Conservation (phyloP, 495 filamentous ascomycete species). For the Penicillium coffeae region DNA sequence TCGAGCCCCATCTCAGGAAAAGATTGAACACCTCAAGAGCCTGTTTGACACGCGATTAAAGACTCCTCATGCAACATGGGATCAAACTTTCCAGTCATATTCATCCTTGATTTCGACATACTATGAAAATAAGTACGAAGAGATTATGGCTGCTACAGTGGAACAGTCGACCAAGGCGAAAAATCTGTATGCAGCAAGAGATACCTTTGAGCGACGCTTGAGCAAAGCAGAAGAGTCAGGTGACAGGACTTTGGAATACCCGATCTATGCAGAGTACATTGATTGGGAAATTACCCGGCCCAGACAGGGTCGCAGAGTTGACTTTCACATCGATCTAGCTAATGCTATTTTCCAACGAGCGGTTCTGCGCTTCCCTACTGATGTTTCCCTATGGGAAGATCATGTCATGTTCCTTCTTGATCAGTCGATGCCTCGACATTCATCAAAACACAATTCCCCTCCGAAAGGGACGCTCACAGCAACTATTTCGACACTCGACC, state of each 20-base stretch:
- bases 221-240: conserved; percentile 53
- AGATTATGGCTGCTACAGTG: conserved; percentile 69
- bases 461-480: conserved; percentile 22
- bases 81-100: conserved; percentile 76
- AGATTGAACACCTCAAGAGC: conserved; percentile 59
- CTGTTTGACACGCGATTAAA: conserved; percentile 72
- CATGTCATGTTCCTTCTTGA: conserved; percentile 68
- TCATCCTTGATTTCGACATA: conserved; percentile 77
- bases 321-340: conserved; percentile 58
- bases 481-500: conserved; percentile 56
- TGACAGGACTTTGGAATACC: conserved; percentile 55
- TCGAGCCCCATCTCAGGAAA: conserved; percentile 51
- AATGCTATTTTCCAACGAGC: conserved; percentile 77
- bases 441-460: neutral
- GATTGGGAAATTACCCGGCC: conserved; percentile 71
- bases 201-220: conserved; percentile 67
- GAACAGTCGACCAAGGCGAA: conserved; percentile 64
- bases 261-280: conserved; percentile 69
- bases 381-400: conserved; percentile 73
- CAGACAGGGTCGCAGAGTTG: conserved; percentile 41
- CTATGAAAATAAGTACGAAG: conserved; percentile 70
- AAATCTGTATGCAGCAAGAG: conserved; percentile 62
- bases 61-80: conserved; percentile 80
- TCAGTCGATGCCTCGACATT: conserved; percentile 34
- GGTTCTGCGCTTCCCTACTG: conserved; percentile 61